phyloP scores from a whole-genome alignment of 352 stramenopile genomes.

The Pythium plurisporium region DNA sequence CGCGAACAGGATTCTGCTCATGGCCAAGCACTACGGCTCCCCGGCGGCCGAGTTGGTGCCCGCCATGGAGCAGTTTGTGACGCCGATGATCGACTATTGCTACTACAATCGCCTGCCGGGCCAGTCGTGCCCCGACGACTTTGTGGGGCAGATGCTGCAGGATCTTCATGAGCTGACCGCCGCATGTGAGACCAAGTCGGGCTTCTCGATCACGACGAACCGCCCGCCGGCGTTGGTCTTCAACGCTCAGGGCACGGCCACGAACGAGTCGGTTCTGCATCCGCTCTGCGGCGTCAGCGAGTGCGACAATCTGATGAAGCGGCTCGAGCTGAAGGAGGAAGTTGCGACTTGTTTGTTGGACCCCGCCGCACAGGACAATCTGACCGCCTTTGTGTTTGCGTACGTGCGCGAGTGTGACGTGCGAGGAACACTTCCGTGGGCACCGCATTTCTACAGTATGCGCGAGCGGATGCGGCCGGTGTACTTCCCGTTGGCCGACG shows the following conservation, averaged over 20 bases:
- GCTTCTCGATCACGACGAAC: constrained; percentile 3
- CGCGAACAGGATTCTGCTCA: background rate
- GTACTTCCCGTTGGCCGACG: too few relatives aligned
- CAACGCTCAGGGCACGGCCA: background rate
- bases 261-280: background rate
- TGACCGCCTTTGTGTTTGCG: background rate
- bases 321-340: background rate
- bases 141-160: background rate
- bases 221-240: too few relatives aligned
- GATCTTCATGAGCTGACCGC: background rate
- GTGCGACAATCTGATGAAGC: constrained; percentile 3
- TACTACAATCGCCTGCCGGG: constrained; percentile 1
- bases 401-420: background rate
- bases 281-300: background rate
- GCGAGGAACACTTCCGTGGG: too few relatives aligned
- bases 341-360: background rate
- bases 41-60: background rate
- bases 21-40: background rate
- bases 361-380: too few relatives aligned
- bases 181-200: constrained; percentile 4
- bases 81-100: constrained; percentile 1
- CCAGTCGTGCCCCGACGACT: background rate
- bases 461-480: too few relatives aligned
- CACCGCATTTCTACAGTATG: too few relatives aligned
- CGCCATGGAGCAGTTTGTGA: background rate